Conservation (phyloP, 139 green algal species). For the Nannochloris sp. region DNA sequence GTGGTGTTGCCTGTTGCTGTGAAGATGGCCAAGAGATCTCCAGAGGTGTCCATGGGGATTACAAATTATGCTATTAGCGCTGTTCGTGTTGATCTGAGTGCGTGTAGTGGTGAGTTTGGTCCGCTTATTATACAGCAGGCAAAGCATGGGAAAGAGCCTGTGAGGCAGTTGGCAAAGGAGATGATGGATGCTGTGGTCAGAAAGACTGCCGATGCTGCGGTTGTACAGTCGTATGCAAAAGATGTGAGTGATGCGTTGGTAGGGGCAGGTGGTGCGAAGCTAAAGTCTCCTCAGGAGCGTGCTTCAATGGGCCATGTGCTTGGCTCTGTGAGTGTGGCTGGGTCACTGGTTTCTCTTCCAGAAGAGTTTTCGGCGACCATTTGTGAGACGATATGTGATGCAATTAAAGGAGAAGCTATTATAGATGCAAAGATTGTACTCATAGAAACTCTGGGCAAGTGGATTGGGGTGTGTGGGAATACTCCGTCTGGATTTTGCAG, state of each 20-base stretch:
- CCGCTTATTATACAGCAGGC: conserved; percentile 50
- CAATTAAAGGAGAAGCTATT: too few species aligned
- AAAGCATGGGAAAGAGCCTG: conserved; percentile 45
- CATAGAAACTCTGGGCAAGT: too few species aligned
- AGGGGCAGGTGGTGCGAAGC: conserved; percentile 52
- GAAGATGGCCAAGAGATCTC: conserved; percentile 54
- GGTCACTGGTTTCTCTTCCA: too few species aligned
- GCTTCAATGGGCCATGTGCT: conserved; percentile 38
- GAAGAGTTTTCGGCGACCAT: too few species aligned
- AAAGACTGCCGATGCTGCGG: conserved; percentile 20
- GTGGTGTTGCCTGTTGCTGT: conserved; percentile 47
- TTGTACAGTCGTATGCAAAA: conserved; percentile 10
- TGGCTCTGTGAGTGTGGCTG: neutral
- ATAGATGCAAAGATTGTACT: too few species aligned
- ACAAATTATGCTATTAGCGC: conserved; percentile 21
- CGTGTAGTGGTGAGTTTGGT: conserved; percentile 38
- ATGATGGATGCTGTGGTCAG: conserved; percentile 34
- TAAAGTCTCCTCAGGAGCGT: conserved; percentile 53
- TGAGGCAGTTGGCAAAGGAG: conserved; percentile 30
- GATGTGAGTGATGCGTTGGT: conserved; percentile 20
- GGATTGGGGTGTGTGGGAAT: too few species aligned
- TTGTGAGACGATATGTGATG: too few species aligned
- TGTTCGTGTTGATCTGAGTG: conserved; percentile 38
- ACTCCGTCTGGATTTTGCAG: too few species aligned
- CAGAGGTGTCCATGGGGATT: conserved; percentile 50